A percentile compares a stretch with the other conserved stretches of the same genome.
These are phyloP conservation scores for Candida schatavii DNA, from an alignment of 805 yeast species.

Conservation along the genomic window DNA sequence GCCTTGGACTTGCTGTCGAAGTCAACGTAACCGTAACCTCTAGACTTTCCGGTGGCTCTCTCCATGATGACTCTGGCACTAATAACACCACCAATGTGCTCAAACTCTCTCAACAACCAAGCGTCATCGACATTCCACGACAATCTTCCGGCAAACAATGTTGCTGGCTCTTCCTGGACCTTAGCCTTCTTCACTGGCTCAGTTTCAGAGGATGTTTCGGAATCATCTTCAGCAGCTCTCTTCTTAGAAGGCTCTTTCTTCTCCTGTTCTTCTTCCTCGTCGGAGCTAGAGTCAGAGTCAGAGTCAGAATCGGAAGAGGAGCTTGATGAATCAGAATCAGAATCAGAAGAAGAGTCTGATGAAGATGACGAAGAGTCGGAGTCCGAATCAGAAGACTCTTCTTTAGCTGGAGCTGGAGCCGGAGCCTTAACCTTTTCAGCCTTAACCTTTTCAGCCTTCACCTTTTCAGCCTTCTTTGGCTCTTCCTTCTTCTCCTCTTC, in stretches of 20 bases:
- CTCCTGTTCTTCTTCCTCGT: constrained; percentile 25
- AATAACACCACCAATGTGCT: constrained; percentile 73
- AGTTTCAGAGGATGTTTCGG: constrained; percentile 35
- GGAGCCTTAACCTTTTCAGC: constrained; percentile 9
- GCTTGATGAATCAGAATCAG: constrained; percentile 26
- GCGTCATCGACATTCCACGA: constrained; percentile 97
- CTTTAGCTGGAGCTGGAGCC: constrained; percentile 17
- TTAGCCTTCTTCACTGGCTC: constrained; percentile 49
- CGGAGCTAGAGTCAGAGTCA: constrained; percentile 30
- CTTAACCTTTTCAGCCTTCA: constrained; percentile 16
- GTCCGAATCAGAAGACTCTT: constrained; percentile 17
- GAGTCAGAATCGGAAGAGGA: constrained; percentile 27
- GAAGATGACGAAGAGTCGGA: constrained; percentile 22
- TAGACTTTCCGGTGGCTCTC: constrained; percentile 86
- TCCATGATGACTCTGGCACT: constrained; percentile 93
- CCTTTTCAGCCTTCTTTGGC: constrained; percentile 12
- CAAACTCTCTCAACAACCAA: constrained; percentile 87
- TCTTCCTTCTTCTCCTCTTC: constrained; percentile 16
- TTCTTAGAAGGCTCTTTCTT: constrained; percentile 28
- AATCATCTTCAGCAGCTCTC: constrained; percentile 39
- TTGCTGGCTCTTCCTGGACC: constrained; percentile 66
- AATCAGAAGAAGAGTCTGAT: constrained; percentile 23
- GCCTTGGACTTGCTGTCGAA: constrained; percentile 76
- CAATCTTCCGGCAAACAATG: constrained; percentile 93
- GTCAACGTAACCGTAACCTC: constrained; percentile 98